phyloP scores from a whole-genome alignment of 768 basidiomycete species.

The Termitomyces heimii region DNA sequence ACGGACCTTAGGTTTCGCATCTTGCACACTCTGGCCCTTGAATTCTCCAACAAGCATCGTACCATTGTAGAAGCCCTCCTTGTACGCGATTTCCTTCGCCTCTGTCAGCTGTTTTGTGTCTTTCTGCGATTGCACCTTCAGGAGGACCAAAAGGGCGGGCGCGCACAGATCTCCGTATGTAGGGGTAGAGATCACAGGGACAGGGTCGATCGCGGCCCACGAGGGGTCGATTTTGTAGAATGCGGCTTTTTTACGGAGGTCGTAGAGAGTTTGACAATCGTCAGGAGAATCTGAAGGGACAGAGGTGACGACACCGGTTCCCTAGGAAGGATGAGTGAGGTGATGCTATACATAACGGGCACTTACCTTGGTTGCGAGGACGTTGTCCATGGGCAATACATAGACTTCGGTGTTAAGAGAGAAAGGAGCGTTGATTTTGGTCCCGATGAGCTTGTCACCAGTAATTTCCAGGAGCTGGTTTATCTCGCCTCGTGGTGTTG shows the following conservation, averaged over 20 bases:
- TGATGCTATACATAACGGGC: not conserved
- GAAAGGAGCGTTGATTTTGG: slow-evolving; percentile 86
- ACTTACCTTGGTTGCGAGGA: slow-evolving; percentile 84
- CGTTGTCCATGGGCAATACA: slow-evolving; percentile 98
- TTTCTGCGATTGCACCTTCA: slow-evolving; percentile 96
- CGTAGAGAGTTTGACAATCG: slow-evolving; percentile 85
- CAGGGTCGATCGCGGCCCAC: slow-evolving; percentile 81
- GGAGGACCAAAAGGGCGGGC: slow-evolving; percentile 71
- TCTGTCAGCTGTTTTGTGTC: slow-evolving; percentile 90
- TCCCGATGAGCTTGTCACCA: slow-evolving; percentile 78
- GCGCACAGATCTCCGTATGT: slow-evolving; percentile 93
- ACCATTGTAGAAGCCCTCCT: slow-evolving; percentile 96
- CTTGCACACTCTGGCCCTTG: slow-evolving; percentile 83
- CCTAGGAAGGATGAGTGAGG: slow-evolving; percentile 34
- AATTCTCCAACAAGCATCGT: slow-evolving; percentile 89
- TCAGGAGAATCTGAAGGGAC: slow-evolving; percentile 99
- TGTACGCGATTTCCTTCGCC: slow-evolving; percentile 97
- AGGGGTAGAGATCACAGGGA: slow-evolving; percentile 84
- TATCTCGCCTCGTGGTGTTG: slow-evolving; percentile 64
- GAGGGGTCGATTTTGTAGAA: slow-evolving; percentile 91
- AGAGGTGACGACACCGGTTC: slow-evolving; percentile 97
- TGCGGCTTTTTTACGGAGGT: slow-evolving; percentile 93
- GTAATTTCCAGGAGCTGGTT: slow-evolving; percentile 72
- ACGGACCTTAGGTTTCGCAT: slow-evolving; percentile 87
- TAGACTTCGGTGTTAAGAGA: slow-evolving; percentile 81